A percentile compares a stretch with the other conserved stretches of the same genome.
These are phyloP conservation scores for Daldinia decipiens DNA, from an alignment of 495 filamentous ascomycete genomes.

Conservation along the genomic window DNA sequence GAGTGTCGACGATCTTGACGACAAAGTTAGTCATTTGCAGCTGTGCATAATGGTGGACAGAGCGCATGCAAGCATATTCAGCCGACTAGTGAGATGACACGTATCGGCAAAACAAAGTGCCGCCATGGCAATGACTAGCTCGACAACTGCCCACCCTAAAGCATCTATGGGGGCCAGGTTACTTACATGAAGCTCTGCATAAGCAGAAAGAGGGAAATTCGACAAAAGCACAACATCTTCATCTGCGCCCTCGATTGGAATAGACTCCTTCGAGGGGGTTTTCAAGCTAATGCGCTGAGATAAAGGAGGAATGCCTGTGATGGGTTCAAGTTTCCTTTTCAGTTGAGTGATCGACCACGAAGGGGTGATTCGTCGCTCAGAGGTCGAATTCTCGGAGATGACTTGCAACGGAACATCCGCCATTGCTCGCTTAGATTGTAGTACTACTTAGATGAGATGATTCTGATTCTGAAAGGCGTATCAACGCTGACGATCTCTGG, in stretches of 20 bases:
- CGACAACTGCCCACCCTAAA: slow-evolving; percentile 14
- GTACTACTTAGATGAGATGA: slow-evolving; percentile 46
- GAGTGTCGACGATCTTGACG: slow-evolving; percentile 78
- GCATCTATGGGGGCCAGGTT: slow-evolving; percentile 13
- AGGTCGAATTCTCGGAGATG: slow-evolving; percentile 75
- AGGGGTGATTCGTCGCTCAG: slow-evolving; percentile 89
- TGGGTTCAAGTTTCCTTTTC: slow-evolving; percentile 88
- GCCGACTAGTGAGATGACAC: slow-evolving; percentile 22
- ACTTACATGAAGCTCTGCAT: slow-evolving; percentile 82
- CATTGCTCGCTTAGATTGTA: slow-evolving; percentile 61
- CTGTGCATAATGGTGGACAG: slow-evolving; percentile 18
- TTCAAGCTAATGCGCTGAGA: slow-evolving; percentile 78
- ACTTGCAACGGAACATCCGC: slow-evolving; percentile 87
- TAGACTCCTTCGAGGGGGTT: slow-evolving; percentile 62
- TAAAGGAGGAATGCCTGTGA: slow-evolving; percentile 89
- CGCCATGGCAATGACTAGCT: slow-evolving; percentile 15
- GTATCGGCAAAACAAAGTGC: slow-evolving; percentile 24
- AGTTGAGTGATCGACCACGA: slow-evolving; percentile 90
- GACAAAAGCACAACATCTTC: slow-evolving; percentile 72
- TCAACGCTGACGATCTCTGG: slow-evolving; percentile 18
- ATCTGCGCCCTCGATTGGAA: slow-evolving; percentile 69
- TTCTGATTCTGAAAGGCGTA: slow-evolving; percentile 38
- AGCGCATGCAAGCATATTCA: slow-evolving; percentile 11
- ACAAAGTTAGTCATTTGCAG: slow-evolving; percentile 24
- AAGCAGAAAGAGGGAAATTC: slow-evolving; percentile 71